Base-by-base conservation (phyloP, 495 filamentous ascomycete species). In the Hypoxylon cercidicola region DNA sequence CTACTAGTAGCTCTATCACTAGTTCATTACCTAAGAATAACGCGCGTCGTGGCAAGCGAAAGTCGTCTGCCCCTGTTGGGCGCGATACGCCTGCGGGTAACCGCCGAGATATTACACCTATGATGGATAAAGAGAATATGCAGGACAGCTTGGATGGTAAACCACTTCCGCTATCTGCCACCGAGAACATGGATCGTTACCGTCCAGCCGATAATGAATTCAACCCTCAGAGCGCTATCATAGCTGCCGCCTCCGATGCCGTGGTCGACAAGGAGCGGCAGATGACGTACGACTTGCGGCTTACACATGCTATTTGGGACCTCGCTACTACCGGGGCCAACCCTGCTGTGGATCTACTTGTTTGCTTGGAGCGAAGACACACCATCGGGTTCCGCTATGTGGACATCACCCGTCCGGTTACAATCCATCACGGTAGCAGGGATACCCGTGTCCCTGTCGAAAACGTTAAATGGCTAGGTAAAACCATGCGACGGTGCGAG, bases 351-450 rank as follows among this genome's bases (percentile, higher is more conserved):
- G 95, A 99, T 75, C 77, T 99, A 9, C 79, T 99, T 1, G 90
- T 97, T 10, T 99, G 95, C 72, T 79, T 99, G 12, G 95, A 99
- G 75, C 88, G 96, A 16, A 86, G 90, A 9, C 90, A 96, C 65
- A 88, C 91, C 0, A 97, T 99, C 67, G 95, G 95, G 0, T 99
- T 99, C 77, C 87, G 93, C 25, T 99, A 99, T 69, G 93, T 96
- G 15, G 95, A 99, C 71, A 97, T 98, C 64, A 95, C 88, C 0
- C 85, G 93, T 8, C 85, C 89, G 0, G 91, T 97, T 1, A 89
- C 96, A 20, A 96, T 99, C 59, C 94, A 97, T 66, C 95, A 99
- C 68, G 95, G 95, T 11, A 92, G 87, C 71, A 89, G 89, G 69
- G 95, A 99, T 66, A 93, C 90, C 6, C 84, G 95, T 13, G 95